A percentile compares a stretch with the other conserved stretches of the same genome.
These are phyloP conservation scores for Pleodorina starrii DNA, from an alignment of 139 green algal species.

Conservation along the genomic window DNA sequence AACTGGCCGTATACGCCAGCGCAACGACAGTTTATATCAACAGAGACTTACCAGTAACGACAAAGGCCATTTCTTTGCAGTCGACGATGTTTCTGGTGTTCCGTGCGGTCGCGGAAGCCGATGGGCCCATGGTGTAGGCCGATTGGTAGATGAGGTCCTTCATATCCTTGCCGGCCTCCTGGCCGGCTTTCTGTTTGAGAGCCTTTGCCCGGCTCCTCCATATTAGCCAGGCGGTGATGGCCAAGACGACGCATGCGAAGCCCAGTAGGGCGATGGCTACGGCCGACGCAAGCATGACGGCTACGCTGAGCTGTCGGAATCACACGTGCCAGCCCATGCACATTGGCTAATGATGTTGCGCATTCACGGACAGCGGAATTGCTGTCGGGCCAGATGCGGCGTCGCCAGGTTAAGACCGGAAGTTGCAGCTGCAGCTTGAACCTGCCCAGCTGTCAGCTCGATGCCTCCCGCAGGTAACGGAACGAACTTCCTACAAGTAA, in stretches of 20 bases:
- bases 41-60: constrained; percentile 73
- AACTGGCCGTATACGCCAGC: no score
- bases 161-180: constrained; percentile 37
- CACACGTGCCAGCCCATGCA: neutral
- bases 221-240: neutral
- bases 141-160: constrained; percentile 21
- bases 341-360: no score
- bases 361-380: no score
- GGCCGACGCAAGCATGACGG: constrained; percentile 22
- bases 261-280: constrained; percentile 19
- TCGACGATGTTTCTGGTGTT: constrained; percentile 1
- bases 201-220: neutral
- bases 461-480: neutral
- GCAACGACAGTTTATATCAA: no score
- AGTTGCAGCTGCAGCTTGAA: neutral
- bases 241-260: neutral
- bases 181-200: neutral
- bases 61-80: constrained; percentile 69
- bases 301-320: neutral
- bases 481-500: no score
- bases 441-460: neutral
- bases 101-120: neutral
- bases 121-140: neutral
- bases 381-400: no score
- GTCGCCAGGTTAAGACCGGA: no score